A percentile compares a stretch with the other conserved stretches of the same genome.
These are phyloP conservation scores for Aotearoamyces nothofagi DNA, from an alignment of 2,329 filamentous ascomycete genomes.

Conservation along the genomic window DNA sequence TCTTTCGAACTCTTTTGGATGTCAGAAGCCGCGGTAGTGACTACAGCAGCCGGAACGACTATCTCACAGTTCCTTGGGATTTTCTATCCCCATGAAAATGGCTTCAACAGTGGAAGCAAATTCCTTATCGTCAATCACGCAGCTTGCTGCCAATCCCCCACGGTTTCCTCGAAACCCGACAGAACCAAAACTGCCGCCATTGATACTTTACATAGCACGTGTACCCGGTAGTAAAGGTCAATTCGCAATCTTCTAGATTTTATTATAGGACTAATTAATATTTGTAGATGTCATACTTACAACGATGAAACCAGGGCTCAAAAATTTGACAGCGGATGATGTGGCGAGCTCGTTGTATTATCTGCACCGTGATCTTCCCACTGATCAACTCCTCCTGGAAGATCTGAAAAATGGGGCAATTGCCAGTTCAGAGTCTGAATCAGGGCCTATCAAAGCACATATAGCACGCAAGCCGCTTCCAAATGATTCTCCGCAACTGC, in stretches of 20 bases:
- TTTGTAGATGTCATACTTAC: constrained; percentile 78
- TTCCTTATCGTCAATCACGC: constrained; percentile 67
- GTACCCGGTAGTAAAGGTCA: constrained; percentile 82
- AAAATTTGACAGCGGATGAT: constrained; percentile 78
- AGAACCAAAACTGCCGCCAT: constrained; percentile 49
- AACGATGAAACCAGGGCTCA: constrained; percentile 73
- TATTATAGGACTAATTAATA: constrained; percentile 5
- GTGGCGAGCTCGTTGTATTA: constrained; percentile 84
- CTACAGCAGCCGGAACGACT: no score
- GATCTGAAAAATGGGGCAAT: constrained; percentile 1
- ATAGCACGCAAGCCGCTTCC: no score
- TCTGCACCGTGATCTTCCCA: constrained; percentile 40
- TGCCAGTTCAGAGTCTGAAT: neutral
- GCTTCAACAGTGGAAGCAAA: constrained; percentile 56
- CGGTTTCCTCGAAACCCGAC: constrained; percentile 68
- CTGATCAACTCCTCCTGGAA: constrained; percentile 5
- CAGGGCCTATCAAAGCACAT: no score
- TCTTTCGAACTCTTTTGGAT: no score
- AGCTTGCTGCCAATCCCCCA: constrained; percentile 74
- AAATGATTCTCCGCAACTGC: neutral
- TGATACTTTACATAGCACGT: constrained; percentile 81
- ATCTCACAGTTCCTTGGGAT: no score
- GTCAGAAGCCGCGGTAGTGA: no score
- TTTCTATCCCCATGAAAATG: no score
- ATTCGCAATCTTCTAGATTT: constrained; percentile 13